Evolutionary conservation across 208 protist genomes (phyloP).

Genomic region (Entamoeba nuttalli): DNA sequence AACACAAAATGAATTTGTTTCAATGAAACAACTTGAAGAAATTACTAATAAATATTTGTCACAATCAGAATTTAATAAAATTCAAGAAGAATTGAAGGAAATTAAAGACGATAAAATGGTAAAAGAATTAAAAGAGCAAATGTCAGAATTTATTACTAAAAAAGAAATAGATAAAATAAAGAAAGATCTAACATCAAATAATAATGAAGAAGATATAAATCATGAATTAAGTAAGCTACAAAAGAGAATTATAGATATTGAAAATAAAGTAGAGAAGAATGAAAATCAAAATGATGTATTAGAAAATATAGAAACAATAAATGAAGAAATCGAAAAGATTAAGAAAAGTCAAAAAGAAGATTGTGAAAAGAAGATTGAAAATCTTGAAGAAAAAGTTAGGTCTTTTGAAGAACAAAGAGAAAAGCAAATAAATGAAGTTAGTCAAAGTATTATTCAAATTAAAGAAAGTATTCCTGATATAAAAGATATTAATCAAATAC

Average conservation of each 20-base stretch:
- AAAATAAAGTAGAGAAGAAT: neutral
- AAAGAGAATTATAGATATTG: neutral
- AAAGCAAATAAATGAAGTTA: too few relatives aligned
- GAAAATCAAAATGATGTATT: neutral
- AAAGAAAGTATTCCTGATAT: too few relatives aligned
- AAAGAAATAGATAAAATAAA: neutral
- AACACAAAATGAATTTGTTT: too few relatives aligned
- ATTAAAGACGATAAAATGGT: neutral
- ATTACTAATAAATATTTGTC: neutral
- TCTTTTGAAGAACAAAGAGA: too few relatives aligned
- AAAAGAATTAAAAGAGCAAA: neutral
- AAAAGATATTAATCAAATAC: too few relatives aligned
- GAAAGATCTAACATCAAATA: neutral
- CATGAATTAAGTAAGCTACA: too few relatives aligned
- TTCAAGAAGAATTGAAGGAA: neutral
- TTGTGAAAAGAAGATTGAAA: too few relatives aligned
- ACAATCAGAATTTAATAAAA: neutral
- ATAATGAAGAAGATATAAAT: neutral
- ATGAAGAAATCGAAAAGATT: too few relatives aligned
- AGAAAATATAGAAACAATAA: neutral
- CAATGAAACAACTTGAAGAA: too few relatives aligned
- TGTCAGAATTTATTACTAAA: neutral
- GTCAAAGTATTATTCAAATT: too few relatives aligned
- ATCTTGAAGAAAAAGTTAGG: too few relatives aligned
- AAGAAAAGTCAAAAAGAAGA: too few relatives aligned